Evolutionary conservation across 73 alveolate species (phyloP).

Genomic region (Diophrys appendiculata): DNA sequence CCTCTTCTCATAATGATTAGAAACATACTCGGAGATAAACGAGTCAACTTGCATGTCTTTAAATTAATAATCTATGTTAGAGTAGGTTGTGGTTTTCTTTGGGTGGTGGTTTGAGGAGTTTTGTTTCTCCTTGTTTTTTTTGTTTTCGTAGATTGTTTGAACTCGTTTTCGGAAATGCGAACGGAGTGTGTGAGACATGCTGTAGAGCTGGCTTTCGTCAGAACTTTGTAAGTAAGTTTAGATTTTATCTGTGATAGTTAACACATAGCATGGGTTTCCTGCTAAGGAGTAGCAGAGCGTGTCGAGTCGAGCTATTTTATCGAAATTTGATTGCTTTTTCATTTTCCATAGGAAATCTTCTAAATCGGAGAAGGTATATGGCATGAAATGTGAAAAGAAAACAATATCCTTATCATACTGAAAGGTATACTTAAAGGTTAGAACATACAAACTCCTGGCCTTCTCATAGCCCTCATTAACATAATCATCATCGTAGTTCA

Average conservation of each 20-base stretch:
- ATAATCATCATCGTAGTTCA: too few species aligned
- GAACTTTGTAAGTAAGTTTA: conserved; percentile 32
- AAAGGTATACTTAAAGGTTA: conserved; percentile 77
- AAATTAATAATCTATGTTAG: too few species aligned
- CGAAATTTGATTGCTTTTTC: not conserved
- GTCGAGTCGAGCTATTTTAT: conserved; percentile 34
- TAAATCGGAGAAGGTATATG: conserved; percentile 80
- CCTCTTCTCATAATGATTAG: conserved; percentile 73
- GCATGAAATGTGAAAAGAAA: conserved; percentile 82
- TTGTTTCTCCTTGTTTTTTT: too few species aligned
- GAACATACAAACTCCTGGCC: conserved; percentile 56
- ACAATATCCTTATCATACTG: conserved; percentile 80
- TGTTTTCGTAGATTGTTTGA: too few species aligned
- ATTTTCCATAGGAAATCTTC: conserved; percentile 30
- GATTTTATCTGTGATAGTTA: conserved; percentile 55
- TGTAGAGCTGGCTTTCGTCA: conserved; percentile 36
- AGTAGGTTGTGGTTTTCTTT: too few species aligned
- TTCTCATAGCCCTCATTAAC: conserved; percentile 26
- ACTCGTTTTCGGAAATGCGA: conserved; percentile 38
- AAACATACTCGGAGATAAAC: conserved; percentile 28
- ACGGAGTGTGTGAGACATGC: conserved; percentile 48
- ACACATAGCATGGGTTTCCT: conserved; percentile 49
- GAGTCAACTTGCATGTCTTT: too few species aligned
- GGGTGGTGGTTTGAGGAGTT: too few species aligned
- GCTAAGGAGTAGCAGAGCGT: conserved; percentile 49